Evolutionary conservation across 495 filamentous ascomycete species (phyloP), one percentile per base, ranked within the genome.

Genomic region (Annulohypoxylon maeteangense): DNA sequence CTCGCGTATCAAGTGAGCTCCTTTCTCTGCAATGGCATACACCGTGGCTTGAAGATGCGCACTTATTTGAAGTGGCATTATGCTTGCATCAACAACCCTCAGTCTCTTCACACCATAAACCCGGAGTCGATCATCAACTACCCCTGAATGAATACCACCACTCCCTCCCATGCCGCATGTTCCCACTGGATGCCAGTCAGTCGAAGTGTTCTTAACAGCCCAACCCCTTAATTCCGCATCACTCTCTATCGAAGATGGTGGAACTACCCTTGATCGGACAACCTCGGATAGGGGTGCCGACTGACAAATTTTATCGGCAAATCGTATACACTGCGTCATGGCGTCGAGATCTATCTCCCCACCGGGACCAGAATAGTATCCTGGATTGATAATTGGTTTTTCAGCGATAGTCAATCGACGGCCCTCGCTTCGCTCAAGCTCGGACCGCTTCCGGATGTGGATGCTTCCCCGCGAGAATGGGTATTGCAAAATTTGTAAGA

Each of bases 31-130:
- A 22, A 56, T 56, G 18, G 53, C 32, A 5, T 56, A 56, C 6
- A 56, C 53, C 38, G 53, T 56, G 16, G 53, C 53, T 56, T 56
- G 53, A 38, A 56, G 53, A 56, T 56, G 53, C 16, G 29, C 53
- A 23, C 53, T 56, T 3, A 56, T 56, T 11, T 56, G 53, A 22
- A 56, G 53, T 23, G 53, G 53, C 53, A 56, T 56, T 20, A 56
- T 38, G 31, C 53, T 56, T 38, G 53, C 53, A 36, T 56, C 53
- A 31, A 38, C 16, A 20, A 56, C 53, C 12, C 53, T 56, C 16
- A 56, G 18, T 29, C 53, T 20, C 38, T 20, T 12, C 6, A 56
- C 53, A 8, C 53, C 53, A 5, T 56, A 56, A 36, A 56, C 53
- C 16, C 32, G 53, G 38, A 56, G 53, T 2, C 53, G 53, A 38